Evolutionary conservation across 108 stramenopile species (phyloP).

Genomic region (Halocafeteria seosinensis): DNA sequence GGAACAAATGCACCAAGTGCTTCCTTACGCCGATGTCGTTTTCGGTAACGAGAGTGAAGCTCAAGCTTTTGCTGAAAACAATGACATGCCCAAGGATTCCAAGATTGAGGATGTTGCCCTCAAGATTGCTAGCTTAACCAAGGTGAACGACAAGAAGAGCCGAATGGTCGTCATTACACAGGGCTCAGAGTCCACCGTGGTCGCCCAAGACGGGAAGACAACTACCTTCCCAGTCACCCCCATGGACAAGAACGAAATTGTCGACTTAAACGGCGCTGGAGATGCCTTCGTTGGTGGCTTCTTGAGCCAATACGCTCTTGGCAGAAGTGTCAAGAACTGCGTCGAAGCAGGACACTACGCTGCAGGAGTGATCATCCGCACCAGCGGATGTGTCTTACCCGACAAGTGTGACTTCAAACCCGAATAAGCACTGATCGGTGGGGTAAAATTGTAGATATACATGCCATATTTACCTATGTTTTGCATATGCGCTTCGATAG

Average conservation of each 20-base stretch:
- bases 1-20: slow-evolving; percentile 68
- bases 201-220: slow-evolving; percentile 68
- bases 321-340: slow-evolving; percentile 56
- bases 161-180: slow-evolving; percentile 92
- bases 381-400: slow-evolving; percentile 72
- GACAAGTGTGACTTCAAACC: background rate
- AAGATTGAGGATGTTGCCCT: slow-evolving; percentile 72
- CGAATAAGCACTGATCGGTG: no score
- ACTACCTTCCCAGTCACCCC: slow-evolving; percentile 59
- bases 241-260: slow-evolving; percentile 59
- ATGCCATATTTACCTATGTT: no score
- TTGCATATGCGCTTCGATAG: no score
- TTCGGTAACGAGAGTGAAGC: slow-evolving; percentile 98
- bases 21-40: slow-evolving; percentile 84
- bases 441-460: no score
- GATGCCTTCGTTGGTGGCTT: slow-evolving; percentile 99
- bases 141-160: slow-evolving; percentile 53
- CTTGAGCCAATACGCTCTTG: slow-evolving; percentile 59
- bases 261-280: slow-evolving; percentile 97
- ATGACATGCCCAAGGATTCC: slow-evolving; percentile 62
- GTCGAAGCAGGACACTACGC: slow-evolving; percentile 93
- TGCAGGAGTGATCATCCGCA: slow-evolving; percentile 79
- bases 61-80: slow-evolving; percentile 76
- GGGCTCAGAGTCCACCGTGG: slow-evolving; percentile 76
- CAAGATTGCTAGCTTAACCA: slow-evolving; percentile 61